A percentile compares a stretch with the other conserved stretches of the same genome.
These are phyloP conservation scores for Meyerozyma carpophila DNA, from an alignment of 1,139 yeast genomes.

Conservation along the genomic window DNA sequence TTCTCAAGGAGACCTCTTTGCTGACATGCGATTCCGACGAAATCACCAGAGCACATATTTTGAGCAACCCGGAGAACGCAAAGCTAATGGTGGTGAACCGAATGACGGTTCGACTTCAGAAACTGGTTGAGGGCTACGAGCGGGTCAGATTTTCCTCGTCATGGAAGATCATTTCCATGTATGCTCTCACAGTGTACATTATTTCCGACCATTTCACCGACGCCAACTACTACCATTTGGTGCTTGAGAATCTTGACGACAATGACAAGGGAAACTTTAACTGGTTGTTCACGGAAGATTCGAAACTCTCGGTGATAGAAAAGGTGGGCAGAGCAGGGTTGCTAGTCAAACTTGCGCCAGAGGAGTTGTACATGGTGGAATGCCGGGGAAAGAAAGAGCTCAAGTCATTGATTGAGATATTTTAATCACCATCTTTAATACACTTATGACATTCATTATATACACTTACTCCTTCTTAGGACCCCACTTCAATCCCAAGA, in stretches of 20 bases:
- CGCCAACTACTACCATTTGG: conserved; percentile 26
- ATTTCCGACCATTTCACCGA: conserved; percentile 23
- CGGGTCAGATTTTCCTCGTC: conserved; percentile 32
- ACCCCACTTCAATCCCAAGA: conserved; percentile 84
- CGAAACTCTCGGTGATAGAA: conserved; percentile 26
- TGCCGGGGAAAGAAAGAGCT: conserved; percentile 43
- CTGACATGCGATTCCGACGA: conserved; percentile 10
- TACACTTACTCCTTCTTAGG: conserved; percentile 47
- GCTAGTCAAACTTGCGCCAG: conserved; percentile 28
- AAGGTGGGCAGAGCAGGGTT: conserved; percentile 44
- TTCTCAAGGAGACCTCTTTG: conserved; percentile 4
- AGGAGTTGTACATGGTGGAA: conserved; percentile 38
- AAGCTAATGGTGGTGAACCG: conserved; percentile 19
- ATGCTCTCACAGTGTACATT: conserved; percentile 23
- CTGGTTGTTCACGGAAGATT: conserved; percentile 35
- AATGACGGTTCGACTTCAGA: conserved; percentile 36
- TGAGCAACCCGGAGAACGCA: conserved; percentile 11
- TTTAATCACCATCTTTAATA: conserved; percentile 10
- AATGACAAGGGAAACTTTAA: conserved; percentile 13
- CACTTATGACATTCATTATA: not conserved
- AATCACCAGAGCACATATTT: conserved; percentile 8
- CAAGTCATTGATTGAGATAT: conserved; percentile 27
- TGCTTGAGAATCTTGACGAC: conserved; percentile 15
- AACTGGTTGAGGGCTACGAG: conserved; percentile 28
- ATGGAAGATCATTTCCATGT: conserved; percentile 43